Conservation (phyloP, 768 basidiomycete species). For the Lentinula sp. region DNA sequence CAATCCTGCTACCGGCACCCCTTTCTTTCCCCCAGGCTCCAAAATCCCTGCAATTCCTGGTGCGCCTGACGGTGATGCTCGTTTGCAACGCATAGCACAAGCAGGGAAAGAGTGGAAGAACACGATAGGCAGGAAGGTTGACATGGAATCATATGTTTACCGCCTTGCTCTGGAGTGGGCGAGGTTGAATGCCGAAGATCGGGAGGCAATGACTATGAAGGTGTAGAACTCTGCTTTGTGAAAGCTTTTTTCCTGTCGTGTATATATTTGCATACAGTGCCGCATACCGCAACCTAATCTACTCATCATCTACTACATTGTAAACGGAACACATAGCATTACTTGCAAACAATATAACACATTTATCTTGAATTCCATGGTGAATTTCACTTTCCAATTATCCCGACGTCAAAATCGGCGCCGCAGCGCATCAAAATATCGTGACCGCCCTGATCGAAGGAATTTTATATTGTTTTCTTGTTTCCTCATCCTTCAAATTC, state of each 20-base stretch:
- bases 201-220: constrained; percentile 51
- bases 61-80: constrained; percentile 56
- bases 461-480: neutral
- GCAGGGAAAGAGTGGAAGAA: constrained; percentile 94
- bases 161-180: constrained; percentile 89
- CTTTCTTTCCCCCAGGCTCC: neutral
- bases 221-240: neutral
- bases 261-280: too few relatives aligned
- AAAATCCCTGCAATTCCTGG: constrained; percentile 1
- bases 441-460: neutral
- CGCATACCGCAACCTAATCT: too few relatives aligned
- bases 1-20: neutral
- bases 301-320: too few relatives aligned
- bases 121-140: constrained; percentile 57
- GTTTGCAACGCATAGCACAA: constrained; percentile 75
- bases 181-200: constrained; percentile 76
- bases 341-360: neutral
- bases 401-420: too few relatives aligned
- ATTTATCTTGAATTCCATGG: neutral
- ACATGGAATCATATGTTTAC: constrained; percentile 68
- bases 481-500: neutral
- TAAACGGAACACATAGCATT: neutral
- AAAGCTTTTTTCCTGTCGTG: too few relatives aligned
- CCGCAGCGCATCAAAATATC: neutral
- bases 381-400: too few relatives aligned